A percentile compares a stretch with the other conserved stretches of the same genome.
phyloP scores from a whole-genome alignment of 495 filamentous ascomycete species.

The Glonium stellatum region DNA sequence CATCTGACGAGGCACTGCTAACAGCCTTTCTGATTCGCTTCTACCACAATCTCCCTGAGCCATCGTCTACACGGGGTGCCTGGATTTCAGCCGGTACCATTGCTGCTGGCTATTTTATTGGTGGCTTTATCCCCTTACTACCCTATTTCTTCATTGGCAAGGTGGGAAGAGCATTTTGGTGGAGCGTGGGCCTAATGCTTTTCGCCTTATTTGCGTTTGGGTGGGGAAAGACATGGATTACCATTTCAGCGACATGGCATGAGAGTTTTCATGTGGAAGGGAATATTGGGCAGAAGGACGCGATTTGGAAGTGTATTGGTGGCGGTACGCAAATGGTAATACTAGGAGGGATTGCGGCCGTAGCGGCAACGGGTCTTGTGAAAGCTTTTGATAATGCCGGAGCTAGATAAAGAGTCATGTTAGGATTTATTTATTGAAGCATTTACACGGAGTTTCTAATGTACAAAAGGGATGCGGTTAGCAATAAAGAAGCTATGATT shows the following conservation, averaged over 20 bases:
- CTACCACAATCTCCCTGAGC: constrained; percentile 14
- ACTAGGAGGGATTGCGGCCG: constrained; percentile 13
- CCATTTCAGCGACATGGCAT: background rate
- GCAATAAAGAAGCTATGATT: too few species aligned
- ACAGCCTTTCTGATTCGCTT: constrained; percentile 13
- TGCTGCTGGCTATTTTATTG: constrained; percentile 15
- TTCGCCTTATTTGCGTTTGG: constrained; percentile 17
- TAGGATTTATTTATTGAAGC: too few species aligned
- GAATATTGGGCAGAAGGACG: background rate
- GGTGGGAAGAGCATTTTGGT: constrained; percentile 10
- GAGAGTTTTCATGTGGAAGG: background rate
- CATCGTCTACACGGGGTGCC: constrained; percentile 9
- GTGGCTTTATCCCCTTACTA: constrained; percentile 14
- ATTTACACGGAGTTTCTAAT: too few species aligned
- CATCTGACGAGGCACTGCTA: constrained; percentile 2
- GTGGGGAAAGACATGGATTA: constrained; percentile 10
- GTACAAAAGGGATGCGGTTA: too few species aligned
- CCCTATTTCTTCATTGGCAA: constrained; percentile 15
- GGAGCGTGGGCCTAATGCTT: constrained; percentile 12
- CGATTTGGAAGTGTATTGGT: background rate
- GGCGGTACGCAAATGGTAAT: constrained; percentile 16
- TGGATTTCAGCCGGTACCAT: constrained; percentile 11
- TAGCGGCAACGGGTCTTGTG: constrained; percentile 14
- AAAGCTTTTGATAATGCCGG: constrained; percentile 34
- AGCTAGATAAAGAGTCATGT: background rate